Conservation (phyloP, 768 basidiomycete genomes). For the Ramaria sp. region DNA sequence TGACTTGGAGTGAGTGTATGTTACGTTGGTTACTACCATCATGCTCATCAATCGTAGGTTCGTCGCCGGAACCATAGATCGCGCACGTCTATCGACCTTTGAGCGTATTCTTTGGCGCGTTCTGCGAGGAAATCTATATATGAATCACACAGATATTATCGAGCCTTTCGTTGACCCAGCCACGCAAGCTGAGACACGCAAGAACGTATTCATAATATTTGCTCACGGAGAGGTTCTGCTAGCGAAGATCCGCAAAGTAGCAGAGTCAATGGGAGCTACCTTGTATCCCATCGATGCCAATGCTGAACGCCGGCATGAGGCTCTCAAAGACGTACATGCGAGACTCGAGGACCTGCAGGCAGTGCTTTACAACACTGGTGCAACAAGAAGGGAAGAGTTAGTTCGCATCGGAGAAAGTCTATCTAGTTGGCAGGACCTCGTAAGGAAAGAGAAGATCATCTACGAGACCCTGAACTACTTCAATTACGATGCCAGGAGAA, state of each 20-base stretch:
- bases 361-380: conserved; percentile 81
- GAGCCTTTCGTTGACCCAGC: conserved; percentile 87
- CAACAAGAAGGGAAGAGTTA: conserved; percentile 74
- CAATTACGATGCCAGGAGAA: conserved; percentile 87
- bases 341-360: conserved; percentile 88
- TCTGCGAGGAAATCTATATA: conserved; percentile 93
- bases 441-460: conserved; percentile 90
- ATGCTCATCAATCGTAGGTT: conserved; percentile 42
- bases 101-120: conserved; percentile 98
- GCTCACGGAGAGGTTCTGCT: conserved; percentile 90
- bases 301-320: conserved; percentile 82
- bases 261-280: conserved; percentile 98
- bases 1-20: conserved; percentile 69
- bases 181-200: conserved; percentile 76
- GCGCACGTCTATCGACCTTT: conserved; percentile 82
- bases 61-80: conserved; percentile 93
- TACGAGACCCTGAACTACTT: conserved; percentile 94
- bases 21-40: neutral
- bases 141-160: conserved; percentile 95
- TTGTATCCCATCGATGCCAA: conserved; percentile 95
- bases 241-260: conserved; percentile 94
- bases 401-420: conserved; percentile 76
- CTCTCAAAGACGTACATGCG: conserved; percentile 77
- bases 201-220: conserved; percentile 99
- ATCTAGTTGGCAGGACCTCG: conserved; percentile 87